A percentile compares a stretch with the other conserved stretches of the same genome.
phyloP scores from a whole-genome alignment of 176 grass and related monocot genomes.

The Echinochloa phyllopogon region DNA sequence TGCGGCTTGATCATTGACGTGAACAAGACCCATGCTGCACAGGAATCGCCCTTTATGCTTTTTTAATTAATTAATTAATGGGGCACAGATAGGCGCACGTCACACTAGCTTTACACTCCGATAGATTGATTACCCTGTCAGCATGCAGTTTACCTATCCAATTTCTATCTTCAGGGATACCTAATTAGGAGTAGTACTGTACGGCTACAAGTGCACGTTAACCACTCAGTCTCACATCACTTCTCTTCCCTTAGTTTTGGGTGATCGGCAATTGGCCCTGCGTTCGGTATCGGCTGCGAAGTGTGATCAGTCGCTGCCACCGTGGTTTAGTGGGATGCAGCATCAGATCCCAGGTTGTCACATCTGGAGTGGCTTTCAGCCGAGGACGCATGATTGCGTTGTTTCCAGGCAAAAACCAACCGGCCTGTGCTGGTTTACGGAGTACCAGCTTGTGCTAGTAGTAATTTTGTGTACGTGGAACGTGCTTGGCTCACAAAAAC shows the following conservation, averaged over 20 bases:
- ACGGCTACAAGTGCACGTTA: not conserved
- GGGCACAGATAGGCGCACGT: not conserved
- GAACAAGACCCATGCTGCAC: not conserved
- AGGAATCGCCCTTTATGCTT: not conserved
- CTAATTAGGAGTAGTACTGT: no score
- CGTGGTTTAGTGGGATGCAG: not conserved
- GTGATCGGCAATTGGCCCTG: not conserved
- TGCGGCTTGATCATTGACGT: not conserved
- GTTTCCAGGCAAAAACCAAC: not conserved
- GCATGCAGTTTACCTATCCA: no score
- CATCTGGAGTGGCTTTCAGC: not conserved
- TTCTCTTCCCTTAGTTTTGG: not conserved
- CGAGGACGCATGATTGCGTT: not conserved
- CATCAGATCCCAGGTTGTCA: not conserved
- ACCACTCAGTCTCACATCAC: not conserved
- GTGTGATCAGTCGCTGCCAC: not conserved
- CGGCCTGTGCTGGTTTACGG: not conserved
- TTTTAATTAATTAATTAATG: not conserved
- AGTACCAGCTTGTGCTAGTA: not conserved
- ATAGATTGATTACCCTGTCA: no score
- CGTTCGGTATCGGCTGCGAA: not conserved
- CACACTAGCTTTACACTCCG: not conserved
- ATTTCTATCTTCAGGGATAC: no score
- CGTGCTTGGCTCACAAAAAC: not conserved
- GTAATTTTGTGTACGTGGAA: not conserved